Base-by-base conservation (phyloP, 495 filamentous ascomycete genomes). In the Hamigera avellanea region DNA sequence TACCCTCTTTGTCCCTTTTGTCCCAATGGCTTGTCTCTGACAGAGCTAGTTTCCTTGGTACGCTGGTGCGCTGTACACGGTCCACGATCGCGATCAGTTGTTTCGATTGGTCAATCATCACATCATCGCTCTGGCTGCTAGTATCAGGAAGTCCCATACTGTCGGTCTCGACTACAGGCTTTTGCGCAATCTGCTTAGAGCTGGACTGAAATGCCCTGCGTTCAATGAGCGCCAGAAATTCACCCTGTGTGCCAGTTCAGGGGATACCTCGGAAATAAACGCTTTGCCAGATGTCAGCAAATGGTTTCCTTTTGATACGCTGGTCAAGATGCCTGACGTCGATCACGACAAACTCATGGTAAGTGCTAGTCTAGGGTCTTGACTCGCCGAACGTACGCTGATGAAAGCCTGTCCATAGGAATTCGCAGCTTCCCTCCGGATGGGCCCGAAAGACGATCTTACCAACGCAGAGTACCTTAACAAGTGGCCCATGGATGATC, bases 11-110 rank as follows among this genome's bases (percentile, higher is more conserved):
- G 44, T 41, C 35, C 39, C 28, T 36, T 21, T 45, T 36, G 10
- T 26, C 32, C 32, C 18, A 35, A 7, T 26, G 25, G 12, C 25
- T 26, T 33, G 8, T 36, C 17, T 13, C 25, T 27, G 14, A n/a
- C n/a, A n/a, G n/a, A n/a, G n/a, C n/a, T 33, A 76, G 73, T 80
- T 70, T 43, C 84, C 84, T 0, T 91, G 83, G 84, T 69, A 71
- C 26, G 65, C 67, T 19, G 57, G 70, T 1, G 55, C 75, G 18
- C 33, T 68, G 40, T 80, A 86, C 59, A 83, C 75, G 0, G 54
- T 87, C 19, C 59, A 62, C 23, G 69, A 82, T 40, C 76, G 83
- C 10, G 64, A 76, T 25, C 44, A 59, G 2, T 41, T 87, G 13
- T 80, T 75, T 54, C 46, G 67, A 0, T 44, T 73, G 9, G 57